Base-by-base conservation (phyloP, 495 filamentous ascomycete species). In the Penicillium angulare region DNA sequence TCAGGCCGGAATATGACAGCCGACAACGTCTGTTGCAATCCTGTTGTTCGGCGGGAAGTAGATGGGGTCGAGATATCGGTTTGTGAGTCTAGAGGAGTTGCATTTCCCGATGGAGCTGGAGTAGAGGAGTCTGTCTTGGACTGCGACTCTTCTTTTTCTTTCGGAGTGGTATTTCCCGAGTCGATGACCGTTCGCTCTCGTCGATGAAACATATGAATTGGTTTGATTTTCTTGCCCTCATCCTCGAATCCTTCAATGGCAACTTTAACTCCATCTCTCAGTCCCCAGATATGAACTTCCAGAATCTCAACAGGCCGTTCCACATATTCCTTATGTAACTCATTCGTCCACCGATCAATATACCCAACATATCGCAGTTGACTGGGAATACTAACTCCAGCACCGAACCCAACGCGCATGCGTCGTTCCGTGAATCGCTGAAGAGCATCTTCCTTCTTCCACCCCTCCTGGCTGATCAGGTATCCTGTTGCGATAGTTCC, bases 301-400 rank as follows among this genome's bases (percentile, higher is more conserved):
- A 90, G 60, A 29, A 98, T 84, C 72, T 96, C 92, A 20, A 96
- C 79, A 43, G 82, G 78, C 23, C 89, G 75, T 59, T 96, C 92
- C 2, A 93, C 75, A 58, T 97, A 98, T 23, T 77, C 72, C 70
- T 96, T 96, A 7, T 71, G 81, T 45, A 77, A 67, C 33, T 79
- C 61, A 41, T 81, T 84, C 12, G 87, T 74, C 93, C 93, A 97
- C 24, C 84, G 79, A 62, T 96, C 88, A 18, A 95, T 87, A 67
- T 98, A 98, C n/a, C 78, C 76, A 8, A 97, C 76, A 83, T 89
- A 97, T 9, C 93, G 76, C 52, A 92, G 64, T 69, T 98, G 93
- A 56, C 88, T 92, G 0, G 90, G 90, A 39, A 98, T 97, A 32
- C 86, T 90, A n/a, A 98, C 86, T 2, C 93, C 93, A 32, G 81